Base-by-base conservation (phyloP, 192 early-diverging fungal species). In the Pilaira anomala region DNA sequence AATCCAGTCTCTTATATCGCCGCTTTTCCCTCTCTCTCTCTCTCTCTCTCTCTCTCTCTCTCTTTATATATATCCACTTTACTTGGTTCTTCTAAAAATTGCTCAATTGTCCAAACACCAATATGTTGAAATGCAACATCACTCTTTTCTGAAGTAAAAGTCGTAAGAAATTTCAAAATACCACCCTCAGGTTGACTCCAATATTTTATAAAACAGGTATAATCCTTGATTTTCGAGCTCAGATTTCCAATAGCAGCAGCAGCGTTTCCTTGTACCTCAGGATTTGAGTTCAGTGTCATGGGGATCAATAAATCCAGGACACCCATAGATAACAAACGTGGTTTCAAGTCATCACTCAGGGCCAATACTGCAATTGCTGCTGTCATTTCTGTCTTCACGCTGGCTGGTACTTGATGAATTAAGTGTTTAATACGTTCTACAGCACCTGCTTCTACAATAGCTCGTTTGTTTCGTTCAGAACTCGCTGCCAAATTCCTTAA, bases 331-430 rank as follows among this genome's bases (percentile, higher is more conserved):
- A 91, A 59, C 24, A 92, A 69, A 19, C 80, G 77, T 44, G 77
- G 80, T 71, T 87, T 90, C 39, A 90, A 78, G 18, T 84, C 83
- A 51, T 89, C 88, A 76, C 85, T 85, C 12, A 91, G 71, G 12
- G 87, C 91, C 65, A 95, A 79, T 24, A 93, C 89, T 26, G 89
- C 91, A 59, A 95, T 78, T 44, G 87, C 86, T 3, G 93, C 92
- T 3, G 87, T 87, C 86, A 93, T 89, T 55, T 95, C 93, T 45
- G 84, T 81, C 69, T 86, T 73, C 11, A 93, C 89, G 42, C 79
- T 81, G 4, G 78, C 60, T 7, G 80, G 77, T 3, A 83, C 81
- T 16, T 71, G 70, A 18, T 78, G 28, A 14, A 88, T 73, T 58
- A 90, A 68, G 39, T 74, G 66, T 26, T 78, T 78, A n/a, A 95